A percentile compares a stretch with the other conserved stretches of the same genome.
Evolutionary conservation across 768 basidiomycete genomes (phyloP).

Genomic region (Paxillus rubicundulus): DNA sequence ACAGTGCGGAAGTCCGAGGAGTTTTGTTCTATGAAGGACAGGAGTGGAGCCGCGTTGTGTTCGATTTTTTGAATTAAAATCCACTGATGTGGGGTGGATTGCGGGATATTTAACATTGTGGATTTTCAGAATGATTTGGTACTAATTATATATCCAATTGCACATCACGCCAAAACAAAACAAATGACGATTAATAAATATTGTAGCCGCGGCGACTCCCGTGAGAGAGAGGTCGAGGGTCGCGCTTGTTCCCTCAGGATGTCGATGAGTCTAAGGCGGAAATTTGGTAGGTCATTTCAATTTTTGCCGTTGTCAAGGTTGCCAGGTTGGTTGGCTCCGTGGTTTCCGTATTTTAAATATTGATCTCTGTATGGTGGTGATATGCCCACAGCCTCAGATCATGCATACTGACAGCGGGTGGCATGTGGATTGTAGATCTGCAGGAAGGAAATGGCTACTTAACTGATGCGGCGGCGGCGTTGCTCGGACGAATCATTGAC

Average conservation of each 20-base stretch:
- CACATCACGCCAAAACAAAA: constrained; percentile 4
- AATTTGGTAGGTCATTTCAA: constrained; percentile 2
- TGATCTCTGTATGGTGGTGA: not conserved
- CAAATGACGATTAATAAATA: not conserved
- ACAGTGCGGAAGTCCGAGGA: constrained; percentile 85
- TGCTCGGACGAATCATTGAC: not conserved
- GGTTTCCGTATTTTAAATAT: not conserved
- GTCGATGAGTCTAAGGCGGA: constrained; percentile 3
- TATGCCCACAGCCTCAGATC: constrained; percentile 2
- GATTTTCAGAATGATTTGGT: not conserved
- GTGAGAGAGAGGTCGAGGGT: constrained; percentile 9
- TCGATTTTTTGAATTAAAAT: constrained; percentile 46
- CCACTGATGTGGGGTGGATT: not conserved
- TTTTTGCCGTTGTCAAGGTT: constrained; percentile 4
- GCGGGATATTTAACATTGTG: not conserved
- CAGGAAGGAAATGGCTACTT: not conserved
- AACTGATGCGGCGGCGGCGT: not conserved
- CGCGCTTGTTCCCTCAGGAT: not conserved
- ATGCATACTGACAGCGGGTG: not conserved
- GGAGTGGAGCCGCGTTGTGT: constrained; percentile 78
- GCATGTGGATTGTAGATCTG: constrained; percentile 1
- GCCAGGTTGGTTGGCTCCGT: not conserved
- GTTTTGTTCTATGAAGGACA: constrained; percentile 70
- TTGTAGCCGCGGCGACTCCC: not conserved
- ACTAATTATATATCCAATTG: constrained; percentile 1